Evolutionary conservation across 352 stramenopile genomes (phyloP), one percentile per base, ranked within the genome.

Genomic region (Pythium oligandrum): DNA sequence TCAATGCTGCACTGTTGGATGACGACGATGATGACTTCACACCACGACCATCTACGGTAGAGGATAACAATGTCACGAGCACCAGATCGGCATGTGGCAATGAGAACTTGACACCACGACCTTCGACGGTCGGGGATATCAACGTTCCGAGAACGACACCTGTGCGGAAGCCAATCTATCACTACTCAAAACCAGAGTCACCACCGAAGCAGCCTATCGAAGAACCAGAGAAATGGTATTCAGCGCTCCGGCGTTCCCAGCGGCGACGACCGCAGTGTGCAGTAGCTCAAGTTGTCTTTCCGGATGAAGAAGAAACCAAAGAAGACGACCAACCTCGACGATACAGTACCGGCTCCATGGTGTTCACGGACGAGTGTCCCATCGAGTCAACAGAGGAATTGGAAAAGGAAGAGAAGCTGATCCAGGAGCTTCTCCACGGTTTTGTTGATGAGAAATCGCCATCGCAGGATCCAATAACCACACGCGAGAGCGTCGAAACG

Each of bases 311-410:
- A 55, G 26, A 48, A 56, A 12, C 49, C 44, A 30, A 31, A 32
- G 17, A 48, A 34, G 3, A 32, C 40, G 12, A 56, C 12, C 38
- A 53, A 31, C 57, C 39, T 3, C 43, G 49, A 6, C 43, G 57
- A 8, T 58, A 48, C 45, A 63, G 49, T 45, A 55, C 57, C 5
- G 50, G 49, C 32, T 58, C 55, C 4, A 61, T 50, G 40, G 31
- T 55, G 30, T 33, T 61, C 17, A 49, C 47, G 3, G 51, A 40
- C 36, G 43, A 55, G 12, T 34, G 40, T 3, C 7, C 44, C 3
- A 47, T 17, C 33, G 34, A 4, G n/a, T 39, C 4, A 47, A 55
- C 26, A 32, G 34, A 38, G 40, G 40, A 61, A 31, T 34, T 26
- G n/a, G 40, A 55, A n/a, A 40, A 47, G 8, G 55, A 61, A 44